Evolutionary conservation across 495 filamentous ascomycete genomes (phyloP).

Genomic region (Annulohypoxylon nitens): DNA sequence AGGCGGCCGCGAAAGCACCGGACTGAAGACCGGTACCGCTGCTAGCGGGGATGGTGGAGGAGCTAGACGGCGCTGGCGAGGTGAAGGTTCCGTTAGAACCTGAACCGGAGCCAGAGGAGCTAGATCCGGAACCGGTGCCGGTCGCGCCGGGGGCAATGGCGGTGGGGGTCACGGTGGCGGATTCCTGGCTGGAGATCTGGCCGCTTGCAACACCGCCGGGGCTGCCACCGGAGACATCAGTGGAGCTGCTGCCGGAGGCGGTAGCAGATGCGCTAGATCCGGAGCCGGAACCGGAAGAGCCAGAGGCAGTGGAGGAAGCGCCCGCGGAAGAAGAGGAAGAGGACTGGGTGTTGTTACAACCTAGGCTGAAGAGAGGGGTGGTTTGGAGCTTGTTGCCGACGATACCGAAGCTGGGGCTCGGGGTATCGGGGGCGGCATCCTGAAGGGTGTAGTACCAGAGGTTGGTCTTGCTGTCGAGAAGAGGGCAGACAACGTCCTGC

Average conservation of each 20-base stretch:
- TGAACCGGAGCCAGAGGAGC: slow-evolving; percentile 45
- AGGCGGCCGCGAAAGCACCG: slow-evolving; percentile 47
- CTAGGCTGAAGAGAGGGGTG: slow-evolving; percentile 73
- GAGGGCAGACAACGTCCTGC: slow-evolving; percentile 79
- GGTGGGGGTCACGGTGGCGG: slow-evolving; percentile 42
- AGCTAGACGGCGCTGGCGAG: slow-evolving; percentile 26
- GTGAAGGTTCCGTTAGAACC: slow-evolving; percentile 45
- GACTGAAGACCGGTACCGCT: slow-evolving; percentile 40
- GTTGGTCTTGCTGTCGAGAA: slow-evolving; percentile 72
- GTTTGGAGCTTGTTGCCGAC: slow-evolving; percentile 59
- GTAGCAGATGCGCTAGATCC: slow-evolving; percentile 33
- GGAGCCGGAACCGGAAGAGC: slow-evolving; percentile 19
- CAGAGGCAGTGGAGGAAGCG: slow-evolving; percentile 21
- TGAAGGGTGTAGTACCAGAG: slow-evolving; percentile 84
- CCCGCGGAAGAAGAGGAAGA: slow-evolving; percentile 38
- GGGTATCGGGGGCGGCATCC: slow-evolving; percentile 68
- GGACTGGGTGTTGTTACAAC: slow-evolving; percentile 56
- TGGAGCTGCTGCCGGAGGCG: slow-evolving; percentile 16
- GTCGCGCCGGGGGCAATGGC: slow-evolving; percentile 28
- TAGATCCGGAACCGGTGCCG: slow-evolving; percentile 45
- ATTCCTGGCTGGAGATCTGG: slow-evolving; percentile 44
- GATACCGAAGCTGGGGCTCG: slow-evolving; percentile 79
- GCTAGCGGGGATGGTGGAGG: slow-evolving; percentile 41
- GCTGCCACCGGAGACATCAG: slow-evolving; percentile 43
- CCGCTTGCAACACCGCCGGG: slow-evolving; percentile 37